Evolutionary conservation across 2,329 filamentous ascomycete genomes (phyloP), one percentile per base, ranked within the genome.

Genomic region (Ceratocystis colombiana): DNA sequence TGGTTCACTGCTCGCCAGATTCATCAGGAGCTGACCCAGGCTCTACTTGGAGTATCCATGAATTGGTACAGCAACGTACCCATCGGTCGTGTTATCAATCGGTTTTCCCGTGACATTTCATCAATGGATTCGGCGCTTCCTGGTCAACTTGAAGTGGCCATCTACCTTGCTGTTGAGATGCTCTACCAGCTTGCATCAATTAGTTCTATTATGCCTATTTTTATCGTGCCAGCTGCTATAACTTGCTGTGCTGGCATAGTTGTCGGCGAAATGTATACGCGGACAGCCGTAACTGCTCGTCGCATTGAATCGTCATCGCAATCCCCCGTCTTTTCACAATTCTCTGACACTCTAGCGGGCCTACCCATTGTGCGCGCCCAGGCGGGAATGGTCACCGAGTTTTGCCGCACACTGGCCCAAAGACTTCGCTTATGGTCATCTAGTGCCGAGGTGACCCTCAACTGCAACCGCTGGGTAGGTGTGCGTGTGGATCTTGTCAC

Each of bases 1-100:
- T 84, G 82, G 82, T 74, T 75, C n/a, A 82, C 82, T 1, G 82
- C 81, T 0, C 76, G 77, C 41, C 76, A 73, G 44, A 76, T 84
- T 55, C 82, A 85, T 73, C 75, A 76, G 15, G 77, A 78, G 63
- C 79, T 84, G 64, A 79, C 84, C 57, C 75, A 74, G 12, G 77
- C 80, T 20, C 75, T 84, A 20, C 76, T 85, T 74, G 75, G 76
- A 28, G 82, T 82, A 2, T 79, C 82, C 0, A 74, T 84, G 8
- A 78, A 79, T 3, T 85, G 82, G 82, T 84, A 81, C 70, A 82
- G 82, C 71, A 73, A 79, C 61, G 77, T 81, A 1, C 78, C 82
- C 0, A 76, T 81, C 17, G 79, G 81, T 12, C 77, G 81, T 50
- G 77, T 82, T 66, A 77, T 80, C 65, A 83, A 83, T 70, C 78